phyloP scores from a whole-genome alignment of 345 rosid genomes.

The Moricandia arvensis region DNA sequence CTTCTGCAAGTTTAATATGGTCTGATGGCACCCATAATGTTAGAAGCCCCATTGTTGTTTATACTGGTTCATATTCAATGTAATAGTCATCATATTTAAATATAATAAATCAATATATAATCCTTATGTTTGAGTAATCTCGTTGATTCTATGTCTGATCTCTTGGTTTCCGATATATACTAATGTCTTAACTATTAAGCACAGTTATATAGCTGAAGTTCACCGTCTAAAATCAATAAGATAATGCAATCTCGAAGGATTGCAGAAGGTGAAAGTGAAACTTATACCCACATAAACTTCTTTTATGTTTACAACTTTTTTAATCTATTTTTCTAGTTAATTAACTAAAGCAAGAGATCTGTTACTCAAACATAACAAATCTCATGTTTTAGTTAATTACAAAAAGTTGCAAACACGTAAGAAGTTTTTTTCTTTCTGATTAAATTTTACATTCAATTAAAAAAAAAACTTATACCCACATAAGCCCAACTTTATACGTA shows the following conservation, averaged over 20 bases:
- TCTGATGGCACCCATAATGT: conserved; percentile 15
- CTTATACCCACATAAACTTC: no score
- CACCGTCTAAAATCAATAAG: background rate
- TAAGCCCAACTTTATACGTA: no score
- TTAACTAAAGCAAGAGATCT: no score
- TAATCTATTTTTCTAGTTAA: no score
- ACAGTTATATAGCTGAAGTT: background rate
- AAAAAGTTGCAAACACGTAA: no score
- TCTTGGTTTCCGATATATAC: background rate
- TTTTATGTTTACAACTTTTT: no score
- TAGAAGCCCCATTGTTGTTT: conserved; percentile 17
- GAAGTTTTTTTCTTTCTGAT: no score
- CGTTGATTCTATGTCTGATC: background rate
- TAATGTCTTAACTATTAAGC: background rate
- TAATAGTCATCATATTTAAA: background rate
- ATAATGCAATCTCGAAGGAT: background rate
- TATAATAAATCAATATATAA: background rate
- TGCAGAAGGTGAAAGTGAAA: background rate
- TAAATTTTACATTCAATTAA: no score
- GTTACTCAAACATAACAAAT: no score
- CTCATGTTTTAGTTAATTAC: no score
- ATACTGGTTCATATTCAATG: background rate
- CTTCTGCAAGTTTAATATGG: background rate
- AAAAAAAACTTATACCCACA: no score
- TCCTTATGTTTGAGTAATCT: background rate